Percentiles rank a stretch among this genome's conserved stretches.
Conservation (phyloP, 2,329 filamentous ascomycete species). For the Colletotrichum cordylinicola region DNA sequence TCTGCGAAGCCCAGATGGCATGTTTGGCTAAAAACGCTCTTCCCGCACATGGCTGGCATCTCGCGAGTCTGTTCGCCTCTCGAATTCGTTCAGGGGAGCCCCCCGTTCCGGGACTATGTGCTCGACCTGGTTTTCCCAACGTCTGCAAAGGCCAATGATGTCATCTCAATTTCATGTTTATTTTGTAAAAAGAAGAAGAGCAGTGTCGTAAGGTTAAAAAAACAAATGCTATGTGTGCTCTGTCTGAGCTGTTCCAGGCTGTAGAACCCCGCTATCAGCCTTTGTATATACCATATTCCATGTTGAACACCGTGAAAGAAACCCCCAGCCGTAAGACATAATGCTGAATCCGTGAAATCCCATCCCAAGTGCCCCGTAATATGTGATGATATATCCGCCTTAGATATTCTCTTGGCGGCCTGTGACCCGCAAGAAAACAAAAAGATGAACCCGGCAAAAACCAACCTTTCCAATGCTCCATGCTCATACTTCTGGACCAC, state of each 20-base stretch:
- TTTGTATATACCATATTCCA: not conserved
- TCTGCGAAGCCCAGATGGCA: not conserved
- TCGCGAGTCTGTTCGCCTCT: not conserved
- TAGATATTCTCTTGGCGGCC: not conserved
- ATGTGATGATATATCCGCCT: not conserved
- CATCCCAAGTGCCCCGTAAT: not conserved
- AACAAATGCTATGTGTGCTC: not conserved
- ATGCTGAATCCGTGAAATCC: not conserved
- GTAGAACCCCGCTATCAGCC: conserved; percentile 21
- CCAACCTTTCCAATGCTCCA: not conserved
- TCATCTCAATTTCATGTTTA: not conserved
- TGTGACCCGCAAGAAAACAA: not conserved
- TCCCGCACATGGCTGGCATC: not conserved
- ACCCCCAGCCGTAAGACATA: not conserved
- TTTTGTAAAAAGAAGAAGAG: not conserved
- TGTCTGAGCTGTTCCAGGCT: conserved; percentile 12
- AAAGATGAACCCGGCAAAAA: not conserved
- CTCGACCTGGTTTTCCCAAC: not conserved
- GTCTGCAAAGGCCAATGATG: not conserved
- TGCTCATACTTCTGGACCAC: not conserved
- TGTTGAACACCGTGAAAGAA: not conserved
- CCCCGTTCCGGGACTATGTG: not conserved
- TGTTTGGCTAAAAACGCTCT: not conserved
- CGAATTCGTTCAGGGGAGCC: not conserved
- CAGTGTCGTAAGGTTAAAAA: not conserved